Percentiles rank a stretch among this genome's conserved stretches.
Conservation (phyloP, 805 yeast genomes). For the Blastobotrys muscicola region DNA sequence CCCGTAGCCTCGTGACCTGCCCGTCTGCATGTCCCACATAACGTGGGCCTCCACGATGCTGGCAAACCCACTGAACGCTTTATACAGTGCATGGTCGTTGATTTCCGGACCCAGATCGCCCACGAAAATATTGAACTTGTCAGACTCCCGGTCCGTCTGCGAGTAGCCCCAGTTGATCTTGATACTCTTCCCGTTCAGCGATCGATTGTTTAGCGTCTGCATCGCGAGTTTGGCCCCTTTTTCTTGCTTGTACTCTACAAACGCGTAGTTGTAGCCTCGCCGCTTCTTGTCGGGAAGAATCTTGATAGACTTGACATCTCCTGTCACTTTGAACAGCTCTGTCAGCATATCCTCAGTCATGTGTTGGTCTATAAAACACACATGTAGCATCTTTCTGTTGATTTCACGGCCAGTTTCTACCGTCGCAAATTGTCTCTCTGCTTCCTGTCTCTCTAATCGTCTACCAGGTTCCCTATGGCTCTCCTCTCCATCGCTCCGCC, state of each 20-base stretch:
- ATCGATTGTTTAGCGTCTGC: conserved; percentile 47
- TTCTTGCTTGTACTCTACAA: conserved; percentile 59
- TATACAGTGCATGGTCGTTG: conserved; percentile 60
- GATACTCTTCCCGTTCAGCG: conserved; percentile 43
- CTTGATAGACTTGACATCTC: conserved; percentile 55
- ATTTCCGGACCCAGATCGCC: conserved; percentile 81
- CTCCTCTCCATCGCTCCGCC: not conserved
- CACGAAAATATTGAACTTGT: conserved; percentile 66
- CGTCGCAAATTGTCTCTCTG: not conserved
- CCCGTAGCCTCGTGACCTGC: conserved; percentile 85
- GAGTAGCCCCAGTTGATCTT: conserved; percentile 77
- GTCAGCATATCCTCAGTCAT: conserved; percentile 54
- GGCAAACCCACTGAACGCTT: conserved; percentile 46
- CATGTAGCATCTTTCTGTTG: conserved; percentile 63
- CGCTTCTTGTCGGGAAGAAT: conserved; percentile 55
- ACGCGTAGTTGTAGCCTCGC: conserved; percentile 70
- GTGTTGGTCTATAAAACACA: conserved; percentile 60
- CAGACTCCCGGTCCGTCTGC: conserved; percentile 43
- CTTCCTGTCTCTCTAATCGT: not conserved
- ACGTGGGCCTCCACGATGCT: conserved; percentile 77
- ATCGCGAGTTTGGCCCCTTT: conserved; percentile 55
- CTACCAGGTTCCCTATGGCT: not conserved
- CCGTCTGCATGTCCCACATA: conserved; percentile 96
- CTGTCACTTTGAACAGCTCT: conserved; percentile 52
- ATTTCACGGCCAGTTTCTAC: conserved; percentile 71